These are phyloP conservation scores for Erodium chrysanthum DNA, from an alignment of 441 rosid species.

Conservation along the genomic window DNA sequence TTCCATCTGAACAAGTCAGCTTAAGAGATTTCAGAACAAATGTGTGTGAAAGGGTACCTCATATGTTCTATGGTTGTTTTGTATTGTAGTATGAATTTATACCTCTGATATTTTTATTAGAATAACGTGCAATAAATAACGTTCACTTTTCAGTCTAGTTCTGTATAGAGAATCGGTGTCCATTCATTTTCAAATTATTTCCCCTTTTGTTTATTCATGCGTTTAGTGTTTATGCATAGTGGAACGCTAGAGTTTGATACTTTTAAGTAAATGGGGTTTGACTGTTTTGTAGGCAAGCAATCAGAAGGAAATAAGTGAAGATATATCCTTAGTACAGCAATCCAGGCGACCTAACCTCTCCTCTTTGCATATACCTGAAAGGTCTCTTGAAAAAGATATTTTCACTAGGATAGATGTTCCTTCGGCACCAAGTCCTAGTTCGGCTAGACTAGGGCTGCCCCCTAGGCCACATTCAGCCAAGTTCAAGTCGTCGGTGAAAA, in stretches of 20 bases:
- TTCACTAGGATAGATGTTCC: conserved; percentile 24
- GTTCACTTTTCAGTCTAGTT: not conserved
- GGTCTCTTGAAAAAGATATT: conserved; percentile 28
- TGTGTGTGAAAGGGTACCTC: too few relatives aligned
- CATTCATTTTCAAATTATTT: not conserved
- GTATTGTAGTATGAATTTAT: too few relatives aligned
- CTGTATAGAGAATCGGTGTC: not conserved
- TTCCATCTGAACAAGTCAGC: too few relatives aligned
- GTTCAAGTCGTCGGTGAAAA: conserved; percentile 32
- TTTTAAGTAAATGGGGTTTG: not conserved
- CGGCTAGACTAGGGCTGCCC: conserved; percentile 30
- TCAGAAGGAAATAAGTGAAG: conserved; percentile 16
- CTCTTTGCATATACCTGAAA: conserved; percentile 34
- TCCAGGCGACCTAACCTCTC: conserved; percentile 32
- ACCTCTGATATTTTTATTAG: too few relatives aligned
- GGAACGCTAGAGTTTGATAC: not conserved
- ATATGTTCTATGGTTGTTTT: too few relatives aligned
- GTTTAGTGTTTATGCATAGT: not conserved
- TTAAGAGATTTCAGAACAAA: too few relatives aligned
- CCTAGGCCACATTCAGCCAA: conserved; percentile 45
- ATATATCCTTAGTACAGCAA: conserved; percentile 20
- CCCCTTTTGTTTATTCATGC: not conserved
- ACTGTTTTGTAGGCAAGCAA: conserved; percentile 16
- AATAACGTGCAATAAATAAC: too few relatives aligned
- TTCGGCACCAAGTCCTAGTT: conserved; percentile 26